phyloP scores from a whole-genome alignment of 2,329 filamentous ascomycete genomes.

The Chrysoporthe austroafricana region DNA sequence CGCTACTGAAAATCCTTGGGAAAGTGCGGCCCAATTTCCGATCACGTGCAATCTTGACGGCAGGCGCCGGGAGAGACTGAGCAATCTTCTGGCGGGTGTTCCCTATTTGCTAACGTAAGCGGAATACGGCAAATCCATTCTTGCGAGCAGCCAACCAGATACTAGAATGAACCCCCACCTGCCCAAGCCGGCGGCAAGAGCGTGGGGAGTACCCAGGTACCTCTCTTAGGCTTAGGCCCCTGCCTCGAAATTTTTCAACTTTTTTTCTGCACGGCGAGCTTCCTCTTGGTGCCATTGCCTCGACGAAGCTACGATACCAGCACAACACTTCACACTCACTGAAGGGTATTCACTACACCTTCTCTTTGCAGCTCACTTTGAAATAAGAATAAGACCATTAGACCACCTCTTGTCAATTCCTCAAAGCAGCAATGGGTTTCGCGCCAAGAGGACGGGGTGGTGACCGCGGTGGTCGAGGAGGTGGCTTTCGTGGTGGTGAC shows the following conservation, averaged over 20 bases:
- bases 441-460: slow-evolving; percentile 48
- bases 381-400: neutral
- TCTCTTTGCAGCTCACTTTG: slow-evolving; percentile 18
- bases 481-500: slow-evolving; percentile 41
- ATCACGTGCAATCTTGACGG: slow-evolving; percentile 12
- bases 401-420: slow-evolving; percentile 6
- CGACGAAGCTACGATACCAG: slow-evolving; percentile 22
- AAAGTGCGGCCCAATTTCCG: slow-evolving; percentile 15
- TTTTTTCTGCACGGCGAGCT: slow-evolving; percentile 27
- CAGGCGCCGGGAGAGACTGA: slow-evolving; percentile 3
- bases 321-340: slow-evolving; percentile 13
- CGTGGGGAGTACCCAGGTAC: slow-evolving; percentile 27
- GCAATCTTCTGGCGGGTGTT: neutral
- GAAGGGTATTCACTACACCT: slow-evolving; percentile 16
- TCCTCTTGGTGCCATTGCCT: slow-evolving; percentile 15
- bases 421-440: slow-evolving; percentile 44
- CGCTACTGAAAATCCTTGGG: slow-evolving; percentile 14
- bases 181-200: slow-evolving; percentile 17
- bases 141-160: slow-evolving; percentile 23
- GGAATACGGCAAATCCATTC: slow-evolving; percentile 26
- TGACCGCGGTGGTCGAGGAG: slow-evolving; percentile 41
- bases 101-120: slow-evolving; percentile 6
- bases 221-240: slow-evolving; percentile 12
- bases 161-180: slow-evolving; percentile 6
- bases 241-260: slow-evolving; percentile 25